Conservation (phyloP, 805 yeast species). For the Pichia gijzeniarum region DNA sequence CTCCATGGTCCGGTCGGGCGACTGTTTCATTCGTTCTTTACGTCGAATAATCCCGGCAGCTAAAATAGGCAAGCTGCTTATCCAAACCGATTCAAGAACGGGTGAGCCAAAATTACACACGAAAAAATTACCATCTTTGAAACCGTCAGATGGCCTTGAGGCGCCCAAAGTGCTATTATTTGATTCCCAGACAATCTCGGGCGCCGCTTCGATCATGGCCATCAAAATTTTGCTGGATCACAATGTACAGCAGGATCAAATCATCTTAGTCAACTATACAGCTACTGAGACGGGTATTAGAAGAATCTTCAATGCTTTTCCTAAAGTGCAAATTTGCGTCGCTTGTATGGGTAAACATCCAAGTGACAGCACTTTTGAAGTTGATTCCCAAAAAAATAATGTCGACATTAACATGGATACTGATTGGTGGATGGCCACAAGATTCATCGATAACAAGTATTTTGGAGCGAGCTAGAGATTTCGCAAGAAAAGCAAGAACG, state of each 20-base stretch:
- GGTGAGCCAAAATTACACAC: constrained; percentile 93
- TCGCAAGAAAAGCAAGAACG: no score
- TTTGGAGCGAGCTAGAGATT: constrained; percentile 56
- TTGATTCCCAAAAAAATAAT: constrained; percentile 26
- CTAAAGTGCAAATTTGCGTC: constrained; percentile 58
- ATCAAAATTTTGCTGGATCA: constrained; percentile 82
- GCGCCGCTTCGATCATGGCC: constrained; percentile 94
- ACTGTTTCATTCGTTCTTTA: constrained; percentile 77
- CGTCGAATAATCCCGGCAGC: constrained; percentile 73
- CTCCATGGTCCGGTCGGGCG: constrained; percentile 84
- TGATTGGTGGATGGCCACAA: constrained; percentile 54
- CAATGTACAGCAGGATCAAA: constrained; percentile 53
- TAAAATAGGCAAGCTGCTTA: constrained; percentile 73
- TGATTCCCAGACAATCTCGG: constrained; percentile 86
- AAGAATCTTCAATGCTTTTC: constrained; percentile 69
- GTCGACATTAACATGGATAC: constrained; percentile 14
- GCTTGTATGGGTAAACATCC: constrained; percentile 50
- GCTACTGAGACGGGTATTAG: constrained; percentile 76
- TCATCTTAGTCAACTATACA: constrained; percentile 62
- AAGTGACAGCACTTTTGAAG: constrained; percentile 19
- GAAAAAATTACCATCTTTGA: constrained; percentile 53
- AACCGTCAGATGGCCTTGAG: constrained; percentile 5
- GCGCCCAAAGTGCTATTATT: constrained; percentile 52
- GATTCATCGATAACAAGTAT: constrained; percentile 71
- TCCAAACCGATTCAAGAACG: constrained; percentile 80